These are phyloP conservation scores for Haplographium delicatum DNA, from an alignment of 495 filamentous ascomycete genomes.

Conservation along the genomic window DNA sequence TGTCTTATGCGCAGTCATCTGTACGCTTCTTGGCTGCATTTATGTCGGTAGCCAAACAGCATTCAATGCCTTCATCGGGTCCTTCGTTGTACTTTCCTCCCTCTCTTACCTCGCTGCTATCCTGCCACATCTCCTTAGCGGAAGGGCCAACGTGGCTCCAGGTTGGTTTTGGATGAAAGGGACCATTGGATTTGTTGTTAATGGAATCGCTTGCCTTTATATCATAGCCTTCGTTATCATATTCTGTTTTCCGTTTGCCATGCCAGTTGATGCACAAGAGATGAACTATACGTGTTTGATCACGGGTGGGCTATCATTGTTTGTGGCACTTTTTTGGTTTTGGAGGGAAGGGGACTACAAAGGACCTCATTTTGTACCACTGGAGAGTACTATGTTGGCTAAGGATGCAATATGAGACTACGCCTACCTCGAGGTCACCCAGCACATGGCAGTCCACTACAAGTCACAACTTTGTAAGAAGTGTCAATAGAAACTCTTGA, in stretches of 20 bases:
- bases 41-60: conserved; percentile 60
- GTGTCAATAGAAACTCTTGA: too few relatives aligned
- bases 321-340: conserved; percentile 16
- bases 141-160: conserved; percentile 47
- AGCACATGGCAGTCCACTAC: too few relatives aligned
- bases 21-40: conserved; percentile 57
- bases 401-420: conserved; percentile 9
- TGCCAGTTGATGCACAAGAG: conserved; percentile 40
- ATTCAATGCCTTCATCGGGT: conserved; percentile 61
- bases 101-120: conserved; percentile 63
- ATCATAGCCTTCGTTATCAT: conserved; percentile 60
- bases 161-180: conserved; percentile 59
- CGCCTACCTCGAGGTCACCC: neutral
- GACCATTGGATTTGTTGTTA: conserved; percentile 46
- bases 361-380: conserved; percentile 14
- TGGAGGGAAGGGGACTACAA: conserved; percentile 13
- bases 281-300: conserved; percentile 47
- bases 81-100: conserved; percentile 58
- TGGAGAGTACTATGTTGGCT: conserved; percentile 14
- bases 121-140: conserved; percentile 56
- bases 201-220: conserved; percentile 47
- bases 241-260: conserved; percentile 56
- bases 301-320: conserved; percentile 14
- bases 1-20: conserved; percentile 44
- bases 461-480: too few relatives aligned